Conservation (phyloP, 768 basidiomycete genomes). For the Hypholoma fasciculare region DNA sequence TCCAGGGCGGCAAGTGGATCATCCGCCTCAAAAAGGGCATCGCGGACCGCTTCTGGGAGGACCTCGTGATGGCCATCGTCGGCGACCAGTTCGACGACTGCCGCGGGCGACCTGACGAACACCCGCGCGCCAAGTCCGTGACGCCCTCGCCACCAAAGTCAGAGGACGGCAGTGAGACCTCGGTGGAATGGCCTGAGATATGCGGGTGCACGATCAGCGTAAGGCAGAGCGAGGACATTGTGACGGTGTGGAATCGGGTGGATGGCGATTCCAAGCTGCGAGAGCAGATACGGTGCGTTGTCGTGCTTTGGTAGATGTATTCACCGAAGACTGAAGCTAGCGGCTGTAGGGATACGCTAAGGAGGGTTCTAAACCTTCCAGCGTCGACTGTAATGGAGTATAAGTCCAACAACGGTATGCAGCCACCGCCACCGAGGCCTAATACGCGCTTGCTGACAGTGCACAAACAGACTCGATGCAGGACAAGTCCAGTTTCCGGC, state of each 20-base stretch:
- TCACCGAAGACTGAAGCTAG: slow-evolving; percentile 1
- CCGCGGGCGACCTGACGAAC: slow-evolving; percentile 27
- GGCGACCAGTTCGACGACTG: slow-evolving; percentile 89
- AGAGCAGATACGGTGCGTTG: slow-evolving; percentile 77
- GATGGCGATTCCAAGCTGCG: slow-evolving; percentile 75
- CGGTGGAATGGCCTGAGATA: slow-evolving; percentile 72
- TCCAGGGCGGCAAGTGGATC: slow-evolving; percentile 92
- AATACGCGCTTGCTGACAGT: slow-evolving; percentile 7
- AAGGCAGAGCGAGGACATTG: slow-evolving; percentile 89
- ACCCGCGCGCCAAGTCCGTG: slow-evolving; percentile 27
- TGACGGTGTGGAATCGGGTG: slow-evolving; percentile 89
- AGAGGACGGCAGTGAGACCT: slow-evolving; percentile 41
- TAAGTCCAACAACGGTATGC: slow-evolving; percentile 86
- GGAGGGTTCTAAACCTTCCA: slow-evolving; percentile 74
- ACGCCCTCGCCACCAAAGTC: slow-evolving; percentile 28
- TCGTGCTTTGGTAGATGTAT: neutral
- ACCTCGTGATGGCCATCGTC: slow-evolving; percentile 80
- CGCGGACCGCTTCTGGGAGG: slow-evolving; percentile 90
- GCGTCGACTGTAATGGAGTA: slow-evolving; percentile 87
- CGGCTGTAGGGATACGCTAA: slow-evolving; percentile 80
- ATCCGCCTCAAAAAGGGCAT: slow-evolving; percentile 90
- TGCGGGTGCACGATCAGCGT: slow-evolving; percentile 96
- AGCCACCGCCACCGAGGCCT: neutral
- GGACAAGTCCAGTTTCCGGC: slow-evolving; percentile 84
- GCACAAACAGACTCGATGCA: slow-evolving; percentile 74